phyloP scores from a whole-genome alignment of 176 grass and related monocot species.

The Pontederia crassipes region DNA sequence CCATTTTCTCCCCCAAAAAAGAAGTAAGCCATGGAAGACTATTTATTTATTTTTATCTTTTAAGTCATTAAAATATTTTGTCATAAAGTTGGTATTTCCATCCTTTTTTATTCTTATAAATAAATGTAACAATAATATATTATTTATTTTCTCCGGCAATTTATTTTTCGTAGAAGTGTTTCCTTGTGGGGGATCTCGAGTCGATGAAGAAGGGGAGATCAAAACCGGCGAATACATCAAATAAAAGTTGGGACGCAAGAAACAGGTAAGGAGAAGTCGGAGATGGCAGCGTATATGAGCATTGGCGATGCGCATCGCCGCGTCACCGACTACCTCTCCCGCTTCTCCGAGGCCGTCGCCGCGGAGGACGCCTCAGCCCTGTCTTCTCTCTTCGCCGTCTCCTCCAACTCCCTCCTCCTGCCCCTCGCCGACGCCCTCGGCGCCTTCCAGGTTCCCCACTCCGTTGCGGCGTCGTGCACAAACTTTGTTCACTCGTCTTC shows the following conservation, averaged over 20 bases:
- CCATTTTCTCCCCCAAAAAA: too few species aligned
- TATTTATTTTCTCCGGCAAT: neutral
- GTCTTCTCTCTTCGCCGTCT: conserved; percentile 40
- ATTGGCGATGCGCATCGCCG: conserved; percentile 85
- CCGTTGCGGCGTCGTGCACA: neutral
- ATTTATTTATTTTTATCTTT: too few species aligned
- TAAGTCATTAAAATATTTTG: too few species aligned
- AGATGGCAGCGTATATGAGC: conserved; percentile 69
- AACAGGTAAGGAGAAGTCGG: neutral
- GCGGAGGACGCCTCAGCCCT: conserved; percentile 25
- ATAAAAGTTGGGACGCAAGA: too few species aligned
- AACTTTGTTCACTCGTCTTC: neutral
- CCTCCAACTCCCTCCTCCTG: conserved; percentile 44
- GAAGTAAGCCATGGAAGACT: too few species aligned
- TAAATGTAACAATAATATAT: too few species aligned
- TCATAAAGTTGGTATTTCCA: too few species aligned
- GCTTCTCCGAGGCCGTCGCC: conserved; percentile 43
- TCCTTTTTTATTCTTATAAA: too few species aligned
- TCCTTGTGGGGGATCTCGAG: too few species aligned
- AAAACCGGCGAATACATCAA: too few species aligned
- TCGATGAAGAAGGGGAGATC: too few species aligned
- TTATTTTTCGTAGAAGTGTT: too few species aligned
- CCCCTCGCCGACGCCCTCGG: conserved; percentile 58
- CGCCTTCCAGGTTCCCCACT: conserved; percentile 25
- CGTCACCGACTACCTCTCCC: conserved; percentile 49